Percentiles rank a stretch among this genome's conserved stretches.
Conservation (phyloP, 352 stramenopile species). For the Globisporangium mamillatum region DNA sequence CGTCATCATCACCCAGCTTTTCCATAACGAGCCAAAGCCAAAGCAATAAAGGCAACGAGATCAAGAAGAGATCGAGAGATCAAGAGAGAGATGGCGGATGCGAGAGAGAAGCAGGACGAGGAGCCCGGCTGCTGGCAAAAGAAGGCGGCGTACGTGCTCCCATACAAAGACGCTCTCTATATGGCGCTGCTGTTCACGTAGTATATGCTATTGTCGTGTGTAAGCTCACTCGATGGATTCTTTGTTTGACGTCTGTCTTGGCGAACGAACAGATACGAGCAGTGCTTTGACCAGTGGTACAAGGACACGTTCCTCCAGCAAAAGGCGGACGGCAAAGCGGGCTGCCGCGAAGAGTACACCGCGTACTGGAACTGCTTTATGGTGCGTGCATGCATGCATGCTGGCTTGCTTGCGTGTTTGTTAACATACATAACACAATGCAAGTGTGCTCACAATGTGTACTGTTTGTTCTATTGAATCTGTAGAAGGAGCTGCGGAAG, state of each 20-base stretch:
- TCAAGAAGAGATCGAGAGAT: background rate
- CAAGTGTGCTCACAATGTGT: background rate
- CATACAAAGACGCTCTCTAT: background rate
- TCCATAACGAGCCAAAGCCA: background rate
- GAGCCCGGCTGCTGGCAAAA: slow-evolving; percentile 66
- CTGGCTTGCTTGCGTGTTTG: background rate
- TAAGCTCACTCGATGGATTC: background rate
- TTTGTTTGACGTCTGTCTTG: background rate
- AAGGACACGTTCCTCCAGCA: slow-evolving; percentile 82
- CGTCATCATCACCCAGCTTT: background rate
- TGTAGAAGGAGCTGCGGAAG: slow-evolving; percentile 61
- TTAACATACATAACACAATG: background rate
- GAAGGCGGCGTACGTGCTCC: slow-evolving; percentile 48
- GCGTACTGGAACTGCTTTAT: slow-evolving; percentile 71
- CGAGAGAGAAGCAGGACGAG: slow-evolving; percentile 15
- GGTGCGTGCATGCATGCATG: slow-evolving; percentile 33
- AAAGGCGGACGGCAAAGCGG: slow-evolving; percentile 65
- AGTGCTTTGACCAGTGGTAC: slow-evolving; percentile 89
- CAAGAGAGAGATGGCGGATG: slow-evolving; percentile 8
- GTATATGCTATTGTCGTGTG: background rate
- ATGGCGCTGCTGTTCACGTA: background rate
- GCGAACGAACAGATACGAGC: slow-evolving; percentile 45
- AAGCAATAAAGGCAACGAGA: slow-evolving; percentile 22
- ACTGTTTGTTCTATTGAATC: slow-evolving; percentile 1
- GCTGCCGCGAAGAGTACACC: slow-evolving; percentile 80